These are phyloP conservation scores for Arabidopsis arenosa DNA, from an alignment of 345 rosid species.

Conservation along the genomic window DNA sequence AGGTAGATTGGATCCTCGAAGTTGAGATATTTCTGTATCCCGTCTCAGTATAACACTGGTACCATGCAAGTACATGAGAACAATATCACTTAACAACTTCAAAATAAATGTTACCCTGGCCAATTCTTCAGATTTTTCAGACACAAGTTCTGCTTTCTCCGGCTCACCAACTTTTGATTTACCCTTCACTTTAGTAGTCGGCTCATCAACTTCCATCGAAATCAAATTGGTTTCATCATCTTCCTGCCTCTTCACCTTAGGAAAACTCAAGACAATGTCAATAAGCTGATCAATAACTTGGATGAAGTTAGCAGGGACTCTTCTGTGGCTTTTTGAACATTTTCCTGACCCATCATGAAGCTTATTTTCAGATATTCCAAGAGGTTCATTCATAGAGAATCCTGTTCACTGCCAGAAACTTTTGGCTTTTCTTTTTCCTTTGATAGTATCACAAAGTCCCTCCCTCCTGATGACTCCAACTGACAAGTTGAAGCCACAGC, in stretches of 20 bases:
- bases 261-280: slow-evolving; percentile 79
- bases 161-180: slow-evolving; percentile 82
- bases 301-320: slow-evolving; percentile 76
- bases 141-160: slow-evolving; percentile 60
- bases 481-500: slow-evolving; percentile 82
- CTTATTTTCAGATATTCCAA: slow-evolving; percentile 76
- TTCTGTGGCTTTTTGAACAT: slow-evolving; percentile 81
- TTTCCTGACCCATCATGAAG: slow-evolving; percentile 73
- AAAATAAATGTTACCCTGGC: slow-evolving; percentile 92
- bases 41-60: slow-evolving; percentile 83
- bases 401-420: slow-evolving; percentile 65
- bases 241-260: slow-evolving; percentile 61
- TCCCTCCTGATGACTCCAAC: slow-evolving; percentile 88
- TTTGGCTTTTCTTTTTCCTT: slow-evolving; percentile 86
- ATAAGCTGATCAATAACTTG: slow-evolving; percentile 97
- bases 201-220: slow-evolving; percentile 88
- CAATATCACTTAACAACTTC: slow-evolving; percentile 87
- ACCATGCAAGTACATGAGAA: slow-evolving; percentile 86
- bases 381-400: slow-evolving; percentile 61
- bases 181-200: slow-evolving; percentile 80
- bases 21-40: slow-evolving; percentile 78
- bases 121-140: slow-evolving; percentile 83
- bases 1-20: slow-evolving; percentile 64
- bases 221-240: slow-evolving; percentile 51
- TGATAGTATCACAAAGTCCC: slow-evolving; percentile 69